Evolutionary conservation across 2,329 filamentous ascomycete species (phyloP), one percentile per base, ranked within the genome.

Genomic region (Chaetomium sp.): DNA sequence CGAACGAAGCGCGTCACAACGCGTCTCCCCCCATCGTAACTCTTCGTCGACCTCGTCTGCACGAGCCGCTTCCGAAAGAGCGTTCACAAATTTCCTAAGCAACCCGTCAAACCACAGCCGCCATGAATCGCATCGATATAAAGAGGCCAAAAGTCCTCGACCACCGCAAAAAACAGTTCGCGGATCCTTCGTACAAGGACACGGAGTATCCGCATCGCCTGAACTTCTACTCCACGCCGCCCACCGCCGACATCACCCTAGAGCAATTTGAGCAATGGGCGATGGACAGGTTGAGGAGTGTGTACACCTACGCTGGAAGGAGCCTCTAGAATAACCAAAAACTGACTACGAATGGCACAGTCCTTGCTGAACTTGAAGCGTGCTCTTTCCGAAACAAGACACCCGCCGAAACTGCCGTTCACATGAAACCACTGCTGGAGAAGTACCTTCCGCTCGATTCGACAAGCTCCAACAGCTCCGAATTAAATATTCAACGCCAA

Each of bases 241-340:
- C 94, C 0, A 96, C 91, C 0, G 88, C 88, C 48, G 94, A 99
- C 68, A 94, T 99, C 64, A 95, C 90, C 0, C 84, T 99, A 43
- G 94, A 99, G 69, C 86, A 99, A 69, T 99, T 99, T 67, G 94
- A 99, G 70, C 91, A 96, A 80, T 99, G 94, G 94, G 94, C 91
- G 9, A 97, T 99, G 67, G 89, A 95, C 66, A 80, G 94, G 55
- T 72, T 99, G 62, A 86, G 90, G 74, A 7, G 38, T 55, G 27
- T 27, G 46, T 51, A 14, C 11, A 37, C 10, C 6, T 14, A 12
- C 11, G 12, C 11, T 14, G 12, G 11, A n/a, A 7, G 40, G 40
- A 14, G 40, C 11, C 40, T 14, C 11, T 10, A 11, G 40, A n/a
- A n/a, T 42, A 42, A n/a, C 14, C 11, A 42, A 11, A 11, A 11